Evolutionary conservation across 345 rosid species (phyloP), one percentile per base, ranked within the genome.

Genomic region (Bruguiera sexangula): DNA sequence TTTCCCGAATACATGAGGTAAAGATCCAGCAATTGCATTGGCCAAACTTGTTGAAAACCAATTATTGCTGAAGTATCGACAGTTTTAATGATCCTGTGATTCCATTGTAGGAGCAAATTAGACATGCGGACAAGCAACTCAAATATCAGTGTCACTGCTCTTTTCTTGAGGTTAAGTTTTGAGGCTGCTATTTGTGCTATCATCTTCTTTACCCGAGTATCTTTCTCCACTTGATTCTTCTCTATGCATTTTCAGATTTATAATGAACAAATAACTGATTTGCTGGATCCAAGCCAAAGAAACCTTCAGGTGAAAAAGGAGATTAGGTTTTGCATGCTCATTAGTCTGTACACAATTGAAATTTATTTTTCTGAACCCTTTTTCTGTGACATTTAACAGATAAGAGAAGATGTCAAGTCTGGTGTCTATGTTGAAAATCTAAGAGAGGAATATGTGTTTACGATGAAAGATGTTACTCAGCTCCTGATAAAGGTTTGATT

Each of bases 201-300:
- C 10, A 53, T 39, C 22, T 63, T 54, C 21, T 48, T 53, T 15
- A 32, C 30, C 36, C 22, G 39, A 62, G 48, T 22, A 65, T 48
- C 51, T 71, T 51, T 1, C 66, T 8, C 24, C 18, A 30, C 32
- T 66, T 72, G 71, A 48, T 70, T 69, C 62, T 75, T 53, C 51
- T 52, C 43, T 81, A 65, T 79, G 9, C 54, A 72, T 60, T 76
- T 82, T 80, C 87, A 96, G 98, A 96, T 96, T 63, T 96, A 96
- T 79, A 96, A 96, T 69, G 98, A 96, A 81, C 99, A 96, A 81
- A 92, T 96, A 71, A 90, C 99, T 21, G 97, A 96, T 85, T 83
- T 96, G 82, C 66, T 96, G 79, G 95, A 96, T 80, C 98, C 96
- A 60, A 90, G 71, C 83, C 97, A 89, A 74, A 80, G 79, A 73